Evolutionary conservation across 768 basidiomycete species (phyloP).

Genomic region (Cantharellus anzutake): DNA sequence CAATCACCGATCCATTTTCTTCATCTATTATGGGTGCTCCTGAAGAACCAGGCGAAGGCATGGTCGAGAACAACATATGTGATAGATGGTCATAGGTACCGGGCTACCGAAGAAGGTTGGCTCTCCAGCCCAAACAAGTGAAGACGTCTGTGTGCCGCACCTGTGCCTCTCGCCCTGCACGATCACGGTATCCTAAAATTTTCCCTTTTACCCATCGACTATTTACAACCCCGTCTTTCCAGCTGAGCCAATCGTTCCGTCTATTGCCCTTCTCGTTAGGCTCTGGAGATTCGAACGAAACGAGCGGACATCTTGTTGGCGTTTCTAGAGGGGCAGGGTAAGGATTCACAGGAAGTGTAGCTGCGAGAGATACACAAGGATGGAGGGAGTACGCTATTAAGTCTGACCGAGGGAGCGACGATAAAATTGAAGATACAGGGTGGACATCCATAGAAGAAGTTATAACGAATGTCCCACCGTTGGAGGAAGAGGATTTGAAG

Average conservation of each 20-base stretch:
- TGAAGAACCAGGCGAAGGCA: conserved; percentile 45
- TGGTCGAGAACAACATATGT: conserved; percentile 32
- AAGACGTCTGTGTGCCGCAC: conserved; percentile 14
- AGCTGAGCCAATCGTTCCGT: background rate
- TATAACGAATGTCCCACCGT: conserved; percentile 21
- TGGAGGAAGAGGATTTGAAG: conserved; percentile 14
- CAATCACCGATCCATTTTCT: conserved; percentile 42
- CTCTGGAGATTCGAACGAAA: conserved; percentile 10
- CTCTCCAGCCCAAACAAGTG: background rate
- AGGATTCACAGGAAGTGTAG: conserved; percentile 39
- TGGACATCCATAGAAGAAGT: conserved; percentile 16
- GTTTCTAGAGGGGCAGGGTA: conserved; percentile 34
- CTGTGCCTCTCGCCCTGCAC: conserved; percentile 35
- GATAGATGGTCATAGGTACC: conserved; percentile 51
- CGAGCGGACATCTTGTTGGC: conserved; percentile 33
- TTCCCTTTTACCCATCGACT: conserved; percentile 33
- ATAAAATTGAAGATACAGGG: conserved; percentile 28
- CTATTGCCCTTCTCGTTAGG: background rate
- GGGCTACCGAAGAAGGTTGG: conserved; percentile 21
- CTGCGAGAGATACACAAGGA: conserved; percentile 10
- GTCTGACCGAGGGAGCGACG: conserved; percentile 41
- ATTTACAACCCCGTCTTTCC: conserved; percentile 15
- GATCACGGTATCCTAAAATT: conserved; percentile 39
- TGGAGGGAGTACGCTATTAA: conserved; percentile 26
- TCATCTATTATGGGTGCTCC: conserved; percentile 50